Conservation (phyloP, 192 early-diverging fungal species). For the Spizellomyces punctatus region DNA sequence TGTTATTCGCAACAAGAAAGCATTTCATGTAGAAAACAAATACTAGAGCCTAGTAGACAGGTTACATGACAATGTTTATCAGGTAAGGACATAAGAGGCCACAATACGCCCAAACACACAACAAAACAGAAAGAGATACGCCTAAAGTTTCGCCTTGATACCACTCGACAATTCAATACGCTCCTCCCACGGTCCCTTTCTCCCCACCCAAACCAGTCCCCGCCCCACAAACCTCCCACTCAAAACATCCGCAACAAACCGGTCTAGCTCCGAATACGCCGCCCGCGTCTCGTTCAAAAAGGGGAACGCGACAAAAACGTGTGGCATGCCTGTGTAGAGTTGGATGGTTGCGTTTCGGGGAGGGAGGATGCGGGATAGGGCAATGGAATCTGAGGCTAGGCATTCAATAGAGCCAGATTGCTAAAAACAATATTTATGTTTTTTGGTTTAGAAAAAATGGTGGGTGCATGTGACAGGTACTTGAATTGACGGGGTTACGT, state of each 20-base stretch:
- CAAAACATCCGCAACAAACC: constrained; percentile 3
- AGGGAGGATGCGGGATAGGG: neutral
- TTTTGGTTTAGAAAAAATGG: no score
- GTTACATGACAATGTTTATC: no score
- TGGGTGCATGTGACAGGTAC: no score
- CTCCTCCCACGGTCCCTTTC: neutral
- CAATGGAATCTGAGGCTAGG: neutral
- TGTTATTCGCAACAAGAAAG: no score
- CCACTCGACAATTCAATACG: neutral
- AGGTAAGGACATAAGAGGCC: neutral
- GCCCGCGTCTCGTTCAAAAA: neutral
- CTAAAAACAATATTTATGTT: neutral
- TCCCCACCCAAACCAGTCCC: neutral
- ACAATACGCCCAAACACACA: neutral
- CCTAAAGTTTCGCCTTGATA: constrained; percentile 1
- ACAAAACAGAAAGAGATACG: neutral
- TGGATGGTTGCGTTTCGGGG: constrained; percentile 2
- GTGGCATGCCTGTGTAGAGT: neutral
- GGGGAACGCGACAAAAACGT: neutral
- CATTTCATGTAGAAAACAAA: no score
- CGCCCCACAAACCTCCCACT: neutral
- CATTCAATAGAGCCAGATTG: constrained; percentile 3
- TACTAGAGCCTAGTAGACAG: no score
- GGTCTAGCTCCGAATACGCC: neutral
- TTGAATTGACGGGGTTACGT: no score